phyloP scores from a whole-genome alignment of 345 rosid genomes.

The Aurinia saxatilis region DNA sequence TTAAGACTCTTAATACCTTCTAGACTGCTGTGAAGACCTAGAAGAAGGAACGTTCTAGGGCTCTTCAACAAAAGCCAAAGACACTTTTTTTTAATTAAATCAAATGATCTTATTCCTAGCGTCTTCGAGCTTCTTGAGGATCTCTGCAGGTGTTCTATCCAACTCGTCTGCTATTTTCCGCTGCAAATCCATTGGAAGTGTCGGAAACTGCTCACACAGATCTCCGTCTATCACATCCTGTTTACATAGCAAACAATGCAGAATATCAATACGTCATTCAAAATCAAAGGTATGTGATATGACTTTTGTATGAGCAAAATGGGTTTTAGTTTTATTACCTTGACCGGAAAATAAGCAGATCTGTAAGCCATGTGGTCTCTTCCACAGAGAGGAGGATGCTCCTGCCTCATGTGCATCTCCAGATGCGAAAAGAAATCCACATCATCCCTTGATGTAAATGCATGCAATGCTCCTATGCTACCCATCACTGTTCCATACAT shows the following conservation, averaged over 20 bases:
- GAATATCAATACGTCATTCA: background rate
- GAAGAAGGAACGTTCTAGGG: too few species aligned
- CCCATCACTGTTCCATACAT: slow-evolving; percentile 98
- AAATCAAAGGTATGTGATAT: background rate
- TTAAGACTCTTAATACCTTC: too few species aligned
- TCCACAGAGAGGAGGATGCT: slow-evolving; percentile 79
- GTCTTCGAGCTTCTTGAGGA: slow-evolving; percentile 95
- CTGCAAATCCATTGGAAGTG: slow-evolving; percentile 77
- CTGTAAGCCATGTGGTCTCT: slow-evolving; percentile 65
- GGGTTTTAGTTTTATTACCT: slow-evolving; percentile 39
- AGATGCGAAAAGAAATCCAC: slow-evolving; percentile 95
- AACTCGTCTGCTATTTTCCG: slow-evolving; percentile 88
- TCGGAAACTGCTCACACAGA: slow-evolving; percentile 94
- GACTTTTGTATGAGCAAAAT: background rate
- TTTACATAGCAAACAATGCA: slow-evolving; percentile 12
- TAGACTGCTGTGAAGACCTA: too few species aligned
- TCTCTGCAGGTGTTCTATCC: slow-evolving; percentile 96
- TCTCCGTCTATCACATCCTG: slow-evolving; percentile 99
- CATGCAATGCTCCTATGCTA: slow-evolving; percentile 81
- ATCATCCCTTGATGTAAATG: slow-evolving; percentile 90
- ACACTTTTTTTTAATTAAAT: background rate
- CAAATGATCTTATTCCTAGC: slow-evolving; percentile 71
- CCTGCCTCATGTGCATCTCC: slow-evolving; percentile 99
- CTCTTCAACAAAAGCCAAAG: background rate
- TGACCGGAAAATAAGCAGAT: slow-evolving; percentile 96